Evolutionary conservation across 1,284 basidiomycete genomes (phyloP).

Genomic region (Apiotrichum montevideense): DNA sequence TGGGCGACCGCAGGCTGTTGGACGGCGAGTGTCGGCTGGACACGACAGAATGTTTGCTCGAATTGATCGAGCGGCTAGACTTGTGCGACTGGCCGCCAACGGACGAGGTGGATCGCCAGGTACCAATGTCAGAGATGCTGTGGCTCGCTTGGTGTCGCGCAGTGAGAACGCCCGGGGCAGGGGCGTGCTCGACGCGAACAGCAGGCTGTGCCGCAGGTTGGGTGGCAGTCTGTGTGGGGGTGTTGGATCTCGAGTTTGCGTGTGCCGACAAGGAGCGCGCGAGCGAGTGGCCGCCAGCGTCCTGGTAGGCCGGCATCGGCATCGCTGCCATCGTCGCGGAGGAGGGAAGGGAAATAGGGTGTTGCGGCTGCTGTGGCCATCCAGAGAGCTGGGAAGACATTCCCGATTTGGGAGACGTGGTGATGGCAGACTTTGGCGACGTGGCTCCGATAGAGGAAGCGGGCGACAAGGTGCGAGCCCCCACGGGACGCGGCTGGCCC

Average conservation of each 20-base stretch:
- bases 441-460: conserved; percentile 2
- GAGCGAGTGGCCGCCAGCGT: not conserved
- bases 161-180: conserved; percentile 4
- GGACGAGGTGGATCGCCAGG: conserved; percentile 1
- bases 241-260: conserved; percentile 1
- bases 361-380: not conserved
- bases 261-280: conserved; percentile 7
- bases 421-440: not conserved
- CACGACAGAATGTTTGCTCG: not conserved
- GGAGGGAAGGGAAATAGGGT: not conserved
- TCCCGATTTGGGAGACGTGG: too few species aligned
- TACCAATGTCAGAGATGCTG: conserved; percentile 5
- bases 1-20: not conserved
- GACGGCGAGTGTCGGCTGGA: not conserved
- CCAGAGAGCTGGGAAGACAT: too few species aligned
- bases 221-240: not conserved
- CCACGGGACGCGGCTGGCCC: conserved; percentile 39
- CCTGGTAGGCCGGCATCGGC: not conserved
- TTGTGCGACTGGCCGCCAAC: not conserved
- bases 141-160: conserved; percentile 11
- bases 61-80: not conserved
- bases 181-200: conserved; percentile 1
- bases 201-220: not conserved
- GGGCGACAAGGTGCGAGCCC: conserved; percentile 14
- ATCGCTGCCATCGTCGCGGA: not conserved